Evolutionary conservation across 2,329 filamentous ascomycete species (phyloP).

Genomic region (Ascomycota sp.): DNA sequence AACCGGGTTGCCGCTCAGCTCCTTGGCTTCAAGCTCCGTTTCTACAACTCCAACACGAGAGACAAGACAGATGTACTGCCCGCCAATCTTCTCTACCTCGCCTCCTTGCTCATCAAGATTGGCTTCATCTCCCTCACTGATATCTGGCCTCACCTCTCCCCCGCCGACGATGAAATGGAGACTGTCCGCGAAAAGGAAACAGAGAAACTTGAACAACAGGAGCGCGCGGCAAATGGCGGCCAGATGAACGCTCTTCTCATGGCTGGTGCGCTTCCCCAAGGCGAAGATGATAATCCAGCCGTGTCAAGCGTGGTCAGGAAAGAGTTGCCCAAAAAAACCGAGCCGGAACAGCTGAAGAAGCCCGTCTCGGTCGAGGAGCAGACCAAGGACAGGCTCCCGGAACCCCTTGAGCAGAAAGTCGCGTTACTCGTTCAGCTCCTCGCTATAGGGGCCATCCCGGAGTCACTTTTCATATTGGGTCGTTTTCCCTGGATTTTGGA

Average conservation of each 20-base stretch:
- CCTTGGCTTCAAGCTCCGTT: slow-evolving; percentile 89
- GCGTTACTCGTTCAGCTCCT: slow-evolving; percentile 67
- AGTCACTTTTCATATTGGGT: slow-evolving; percentile 79
- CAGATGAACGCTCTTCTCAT: slow-evolving; percentile 66
- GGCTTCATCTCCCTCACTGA: slow-evolving; percentile 88
- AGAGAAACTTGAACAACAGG: slow-evolving; percentile 61
- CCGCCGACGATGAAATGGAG: slow-evolving; percentile 67
- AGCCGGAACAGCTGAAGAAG: slow-evolving; percentile 27
- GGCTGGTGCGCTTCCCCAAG: slow-evolving; percentile 56
- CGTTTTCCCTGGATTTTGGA: slow-evolving; percentile 86
- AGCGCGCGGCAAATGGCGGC: slow-evolving; percentile 49
- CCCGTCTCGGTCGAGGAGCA: slow-evolving; percentile 19
- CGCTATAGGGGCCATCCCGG: slow-evolving; percentile 78
- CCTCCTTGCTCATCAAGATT: slow-evolving; percentile 85
- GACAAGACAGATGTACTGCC: slow-evolving; percentile 60
- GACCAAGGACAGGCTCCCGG: slow-evolving; percentile 35
- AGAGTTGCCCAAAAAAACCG: slow-evolving; percentile 30
- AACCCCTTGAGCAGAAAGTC: slow-evolving; percentile 76
- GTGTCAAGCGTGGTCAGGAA: slow-evolving; percentile 21
- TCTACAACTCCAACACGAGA: slow-evolving; percentile 68
- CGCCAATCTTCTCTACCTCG: slow-evolving; percentile 80
- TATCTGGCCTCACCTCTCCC: slow-evolving; percentile 80
- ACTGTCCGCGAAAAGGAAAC: slow-evolving; percentile 46
- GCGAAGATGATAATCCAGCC: slow-evolving; percentile 47
- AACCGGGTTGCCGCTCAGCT: slow-evolving; percentile 87